Conservation (phyloP, 495 filamentous ascomycete species). For the Haplographium delicatum region DNA sequence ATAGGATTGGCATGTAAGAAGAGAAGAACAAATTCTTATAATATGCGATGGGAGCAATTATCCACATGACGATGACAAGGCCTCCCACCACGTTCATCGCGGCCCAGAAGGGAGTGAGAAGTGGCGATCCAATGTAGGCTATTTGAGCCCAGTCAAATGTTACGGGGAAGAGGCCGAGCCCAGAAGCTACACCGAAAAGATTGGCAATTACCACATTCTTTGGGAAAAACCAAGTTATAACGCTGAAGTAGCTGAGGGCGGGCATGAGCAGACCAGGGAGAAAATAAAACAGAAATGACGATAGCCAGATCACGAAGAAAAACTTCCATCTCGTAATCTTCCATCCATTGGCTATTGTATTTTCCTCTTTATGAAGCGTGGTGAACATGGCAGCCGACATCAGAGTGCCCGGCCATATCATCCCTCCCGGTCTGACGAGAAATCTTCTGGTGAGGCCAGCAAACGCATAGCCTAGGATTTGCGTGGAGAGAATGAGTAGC, state of each 20-base stretch:
- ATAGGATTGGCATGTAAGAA: slow-evolving; percentile 75
- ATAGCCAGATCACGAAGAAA: slow-evolving; percentile 66
- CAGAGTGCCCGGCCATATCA: slow-evolving; percentile 89
- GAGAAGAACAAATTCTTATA: slow-evolving; percentile 74
- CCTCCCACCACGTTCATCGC: slow-evolving; percentile 84
- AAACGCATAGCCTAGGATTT: slow-evolving; percentile 79
- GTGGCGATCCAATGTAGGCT: slow-evolving; percentile 82
- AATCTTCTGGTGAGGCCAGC: slow-evolving; percentile 73
- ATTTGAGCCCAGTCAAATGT: slow-evolving; percentile 95
- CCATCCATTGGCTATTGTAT: slow-evolving; percentile 80
- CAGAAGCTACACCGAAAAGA: slow-evolving; percentile 78
- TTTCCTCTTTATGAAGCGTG: slow-evolving; percentile 79
- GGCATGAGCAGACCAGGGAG: slow-evolving; percentile 80
- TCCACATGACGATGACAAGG: slow-evolving; percentile 83
- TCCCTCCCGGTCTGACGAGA: slow-evolving; percentile 76
- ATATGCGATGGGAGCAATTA: slow-evolving; percentile 76
- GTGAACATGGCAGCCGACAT: slow-evolving; percentile 84
- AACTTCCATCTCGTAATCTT: slow-evolving; percentile 74
- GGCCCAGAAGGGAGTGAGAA: slow-evolving; percentile 88
- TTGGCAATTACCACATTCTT: slow-evolving; percentile 72
- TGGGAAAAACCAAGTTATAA: slow-evolving; percentile 87
- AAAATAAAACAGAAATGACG: slow-evolving; percentile 73
- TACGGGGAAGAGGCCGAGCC: slow-evolving; percentile 77
- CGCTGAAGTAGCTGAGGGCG: slow-evolving; percentile 83
- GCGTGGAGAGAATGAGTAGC: slow-evolving; percentile 75